A percentile compares a stretch with the other conserved stretches of the same genome.
Conservation (phyloP, 164 flowering plant species). For the Protea cynaroides region DNA sequence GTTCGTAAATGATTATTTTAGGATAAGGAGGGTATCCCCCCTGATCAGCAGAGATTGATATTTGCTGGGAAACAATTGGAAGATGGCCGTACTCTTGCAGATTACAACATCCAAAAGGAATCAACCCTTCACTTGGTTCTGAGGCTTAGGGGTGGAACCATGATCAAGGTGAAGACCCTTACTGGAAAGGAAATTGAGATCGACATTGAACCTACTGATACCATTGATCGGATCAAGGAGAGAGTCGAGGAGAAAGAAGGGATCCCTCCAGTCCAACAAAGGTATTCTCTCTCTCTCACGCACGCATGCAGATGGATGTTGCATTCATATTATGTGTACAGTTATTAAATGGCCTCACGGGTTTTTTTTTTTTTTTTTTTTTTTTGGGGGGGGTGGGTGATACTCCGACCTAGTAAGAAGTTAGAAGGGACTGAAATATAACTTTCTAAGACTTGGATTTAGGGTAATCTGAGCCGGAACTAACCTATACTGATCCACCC, state of each 20-base stretch:
- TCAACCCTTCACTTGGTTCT: conserved; percentile 34
- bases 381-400: no score
- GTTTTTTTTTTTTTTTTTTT: no score
- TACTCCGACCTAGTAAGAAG: not conserved
- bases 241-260: conserved; percentile 42
- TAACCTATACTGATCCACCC: no score
- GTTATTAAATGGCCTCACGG: not conserved
- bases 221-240: conserved; percentile 35
- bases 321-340: no score
- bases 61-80: conserved; percentile 36
- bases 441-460: no score
- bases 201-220: conserved; percentile 33
- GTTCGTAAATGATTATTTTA: conserved; percentile 1
- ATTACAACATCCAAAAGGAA: conserved; percentile 37
- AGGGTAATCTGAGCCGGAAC: no score
- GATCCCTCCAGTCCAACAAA: conserved; percentile 38
- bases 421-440: no score
- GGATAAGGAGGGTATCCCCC: conserved; percentile 21
- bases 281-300: conserved; percentile 12
- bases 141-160: conserved; percentile 37
- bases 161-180: conserved; percentile 38
- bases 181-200: conserved; percentile 38
- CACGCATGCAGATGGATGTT: not conserved
- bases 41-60: conserved; percentile 21
- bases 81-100: conserved; percentile 38